Base-by-base conservation (phyloP, 306 rosid species). In the Abrus precatorius region DNA sequence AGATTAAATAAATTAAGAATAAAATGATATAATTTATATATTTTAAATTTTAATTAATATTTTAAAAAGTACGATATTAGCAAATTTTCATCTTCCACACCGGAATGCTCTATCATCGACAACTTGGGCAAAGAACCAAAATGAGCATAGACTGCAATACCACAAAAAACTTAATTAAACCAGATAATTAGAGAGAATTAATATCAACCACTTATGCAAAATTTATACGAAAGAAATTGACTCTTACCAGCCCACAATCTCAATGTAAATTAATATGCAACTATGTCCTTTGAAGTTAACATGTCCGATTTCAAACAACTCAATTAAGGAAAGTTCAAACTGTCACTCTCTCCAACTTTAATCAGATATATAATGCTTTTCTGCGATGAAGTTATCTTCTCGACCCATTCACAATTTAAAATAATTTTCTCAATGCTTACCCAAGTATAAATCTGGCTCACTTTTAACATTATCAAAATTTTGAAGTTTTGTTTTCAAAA, bases 321-420 rank as follows among this genome's bases (percentile, higher is more conserved):
- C 9, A 6, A 66, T 9, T 34, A 2, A 38, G 20, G 20, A 20
- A 20, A 20, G 20, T 20, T 20, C 20, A 20, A 20, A 9, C 54
- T 44, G 74, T 69, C 74, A 38, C 74, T 28, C 41, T 68, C 74
- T 47, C 57, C 33, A 48, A 40, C 49, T 38, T 64, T 40, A 1
- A 9, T 40, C 40, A 40, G 49, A 40, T 28, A 32, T 20, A 27
- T 4, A 41, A 48, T 2, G 40, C 20, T 12, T 1, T 12, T 30
- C 44, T 30, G 1, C 57, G 6, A 69, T 29, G 29, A 69, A 69
- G 57, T 47, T 47, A 47, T 69, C 74, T 47, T 47, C 57, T 47
- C 2, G 38, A 5, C 29, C 10, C 29, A 55, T 27, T 55, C 61
- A 27, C 9, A 9, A 10, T 69, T 69, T 27, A 69, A 44, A 10